Conservation (phyloP, 768 basidiomycete genomes). For the Filobasidium floriforme region DNA sequence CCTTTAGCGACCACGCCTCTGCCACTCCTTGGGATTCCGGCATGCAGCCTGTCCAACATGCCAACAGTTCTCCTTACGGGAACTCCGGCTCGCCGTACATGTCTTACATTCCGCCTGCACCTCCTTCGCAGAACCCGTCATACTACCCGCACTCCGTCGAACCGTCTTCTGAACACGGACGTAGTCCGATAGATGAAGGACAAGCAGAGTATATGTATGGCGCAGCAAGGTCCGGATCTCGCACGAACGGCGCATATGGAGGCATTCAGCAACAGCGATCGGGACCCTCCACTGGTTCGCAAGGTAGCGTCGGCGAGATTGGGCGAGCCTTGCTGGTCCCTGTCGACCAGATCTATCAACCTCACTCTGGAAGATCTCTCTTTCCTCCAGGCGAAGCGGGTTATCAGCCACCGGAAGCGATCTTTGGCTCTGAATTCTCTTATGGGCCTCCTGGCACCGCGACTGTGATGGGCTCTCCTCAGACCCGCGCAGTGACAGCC, state of each 20-base stretch:
- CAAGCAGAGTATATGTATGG: background rate
- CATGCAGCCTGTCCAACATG: background rate
- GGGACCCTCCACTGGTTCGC: background rate
- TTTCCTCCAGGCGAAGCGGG: background rate
- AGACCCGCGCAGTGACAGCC: background rate
- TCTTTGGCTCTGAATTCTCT: constrained; percentile 7
- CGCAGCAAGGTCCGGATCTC: background rate
- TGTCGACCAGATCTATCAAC: background rate
- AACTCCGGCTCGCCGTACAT: background rate
- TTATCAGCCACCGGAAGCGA: background rate
- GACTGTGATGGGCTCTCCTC: background rate
- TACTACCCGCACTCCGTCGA: constrained; percentile 1
- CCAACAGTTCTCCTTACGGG: background rate
- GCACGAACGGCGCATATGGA: background rate
- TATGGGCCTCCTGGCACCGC: background rate
- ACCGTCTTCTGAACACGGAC: background rate
- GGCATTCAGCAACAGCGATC: background rate
- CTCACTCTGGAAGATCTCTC: background rate
- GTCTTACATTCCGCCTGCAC: background rate
- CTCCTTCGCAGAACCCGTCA: constrained; percentile 1
- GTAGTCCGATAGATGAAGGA: background rate
- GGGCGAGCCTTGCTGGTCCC: background rate
- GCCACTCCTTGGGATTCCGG: background rate
- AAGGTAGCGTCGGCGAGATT: background rate
- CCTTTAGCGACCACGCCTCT: background rate